phyloP scores from a whole-genome alignment of 495 filamentous ascomycete species.

The Delitschia confertaspora region DNA sequence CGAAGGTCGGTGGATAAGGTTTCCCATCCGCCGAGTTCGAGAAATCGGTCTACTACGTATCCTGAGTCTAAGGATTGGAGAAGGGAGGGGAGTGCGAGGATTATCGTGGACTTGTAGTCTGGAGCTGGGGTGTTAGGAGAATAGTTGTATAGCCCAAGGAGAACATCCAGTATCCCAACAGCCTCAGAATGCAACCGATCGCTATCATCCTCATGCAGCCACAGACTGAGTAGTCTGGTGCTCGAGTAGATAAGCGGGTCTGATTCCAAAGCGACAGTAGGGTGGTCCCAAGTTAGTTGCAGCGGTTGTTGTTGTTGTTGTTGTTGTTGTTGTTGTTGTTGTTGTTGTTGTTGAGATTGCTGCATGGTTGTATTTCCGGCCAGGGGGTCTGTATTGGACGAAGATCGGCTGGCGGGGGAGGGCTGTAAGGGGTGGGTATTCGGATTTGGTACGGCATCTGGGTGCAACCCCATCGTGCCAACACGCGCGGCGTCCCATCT shows the following conservation, averaged over 20 bases:
- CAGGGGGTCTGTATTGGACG: no score
- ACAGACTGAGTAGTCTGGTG: slow-evolving; percentile 46
- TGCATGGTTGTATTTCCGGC: no score
- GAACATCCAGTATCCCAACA: slow-evolving; percentile 48
- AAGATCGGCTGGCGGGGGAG: no score
- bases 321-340: no score
- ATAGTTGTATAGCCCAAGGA: slow-evolving; percentile 52
- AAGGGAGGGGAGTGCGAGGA: slow-evolving; percentile 31
- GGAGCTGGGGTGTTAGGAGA: slow-evolving; percentile 4
- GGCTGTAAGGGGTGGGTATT: slow-evolving; percentile 25
- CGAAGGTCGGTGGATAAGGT: no score
- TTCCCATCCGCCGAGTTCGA: no score
- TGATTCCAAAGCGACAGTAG: slow-evolving; percentile 34
- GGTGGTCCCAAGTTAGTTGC: slow-evolving; percentile 43
- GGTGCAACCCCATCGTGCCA: slow-evolving; percentile 42
- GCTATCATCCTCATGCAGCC: slow-evolving; percentile 25
- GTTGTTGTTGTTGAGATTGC: no score
- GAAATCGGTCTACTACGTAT: no score
- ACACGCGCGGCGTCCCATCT: slow-evolving; percentile 52
- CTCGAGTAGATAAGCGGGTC: slow-evolving; percentile 45
- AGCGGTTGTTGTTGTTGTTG: no score
- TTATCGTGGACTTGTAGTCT: background rate
- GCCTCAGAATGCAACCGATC: slow-evolving; percentile 38
- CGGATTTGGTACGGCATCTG: slow-evolving; percentile 38
- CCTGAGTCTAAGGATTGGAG: slow-evolving; percentile 45